A percentile compares a stretch with the other conserved stretches of the same genome.
phyloP scores from a whole-genome alignment of 139 green algal species.

The Choricystis sp. region DNA sequence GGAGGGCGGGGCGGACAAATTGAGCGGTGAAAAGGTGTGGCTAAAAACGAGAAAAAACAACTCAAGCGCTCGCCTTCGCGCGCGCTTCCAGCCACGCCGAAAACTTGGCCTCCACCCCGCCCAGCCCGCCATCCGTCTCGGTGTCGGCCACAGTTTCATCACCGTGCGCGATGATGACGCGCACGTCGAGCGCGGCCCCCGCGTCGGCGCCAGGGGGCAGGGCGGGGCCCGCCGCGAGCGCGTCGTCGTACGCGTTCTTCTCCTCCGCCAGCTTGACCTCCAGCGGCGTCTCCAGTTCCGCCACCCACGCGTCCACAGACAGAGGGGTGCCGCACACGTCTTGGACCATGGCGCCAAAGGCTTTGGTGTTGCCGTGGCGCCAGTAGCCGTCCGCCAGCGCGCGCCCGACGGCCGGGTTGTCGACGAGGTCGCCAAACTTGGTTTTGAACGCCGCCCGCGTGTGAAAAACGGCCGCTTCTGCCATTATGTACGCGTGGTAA shows the following conservation, averaged over 20 bases:
- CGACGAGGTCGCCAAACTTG: conserved; percentile 27
- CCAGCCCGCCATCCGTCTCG: conserved; percentile 21
- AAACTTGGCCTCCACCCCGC: conserved; percentile 32
- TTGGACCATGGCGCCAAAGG: conserved; percentile 52
- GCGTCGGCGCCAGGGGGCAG: conserved; percentile 23
- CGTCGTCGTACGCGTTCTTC: conserved; percentile 35
- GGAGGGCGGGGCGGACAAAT: no score
- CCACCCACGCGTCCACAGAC: conserved; percentile 32
- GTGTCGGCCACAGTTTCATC: conserved; percentile 50
- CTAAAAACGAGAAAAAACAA: neutral
- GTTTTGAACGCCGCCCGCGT: conserved; percentile 46
- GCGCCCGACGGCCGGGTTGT: conserved; percentile 29
- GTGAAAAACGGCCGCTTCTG: conserved; percentile 54
- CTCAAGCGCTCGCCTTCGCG: neutral
- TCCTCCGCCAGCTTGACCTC: conserved; percentile 29
- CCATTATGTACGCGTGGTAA: conserved; percentile 48
- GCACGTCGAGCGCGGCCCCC: conserved; percentile 63
- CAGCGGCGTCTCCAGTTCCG: conserved; percentile 17
- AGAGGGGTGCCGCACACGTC: conserved; percentile 28
- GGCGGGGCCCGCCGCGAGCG: conserved; percentile 20
- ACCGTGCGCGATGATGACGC: conserved; percentile 54
- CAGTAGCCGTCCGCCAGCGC: conserved; percentile 16
- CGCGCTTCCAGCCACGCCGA: conserved; percentile 26
- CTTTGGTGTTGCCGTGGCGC: conserved; percentile 38
- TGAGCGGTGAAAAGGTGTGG: no score